A percentile compares a stretch with the other conserved stretches of the same genome.
phyloP scores from a whole-genome alignment of 2,329 filamentous ascomycete species.

The Sclerotinia spermophila region DNA sequence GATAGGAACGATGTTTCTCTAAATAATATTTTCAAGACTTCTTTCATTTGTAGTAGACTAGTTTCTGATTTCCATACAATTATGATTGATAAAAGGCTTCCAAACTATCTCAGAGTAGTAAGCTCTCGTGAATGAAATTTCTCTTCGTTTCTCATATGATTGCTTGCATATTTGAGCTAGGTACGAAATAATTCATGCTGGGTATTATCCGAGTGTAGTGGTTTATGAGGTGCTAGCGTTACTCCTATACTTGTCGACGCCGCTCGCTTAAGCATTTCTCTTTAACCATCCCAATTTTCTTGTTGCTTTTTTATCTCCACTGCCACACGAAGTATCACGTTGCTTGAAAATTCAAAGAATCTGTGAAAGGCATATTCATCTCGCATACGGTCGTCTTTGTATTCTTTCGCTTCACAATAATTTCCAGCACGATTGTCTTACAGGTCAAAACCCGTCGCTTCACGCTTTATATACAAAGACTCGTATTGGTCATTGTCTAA shows the following conservation, averaged over 20 bases:
- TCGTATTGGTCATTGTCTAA: not conserved
- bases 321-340: too few species aligned
- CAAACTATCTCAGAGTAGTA: not conserved
- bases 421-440: not conserved
- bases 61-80: not conserved
- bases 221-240: not conserved
- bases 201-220: not conserved
- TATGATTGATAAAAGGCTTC: not conserved
- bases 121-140: not conserved
- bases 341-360: too few species aligned
- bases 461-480: not conserved
- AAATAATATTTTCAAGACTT: not conserved
- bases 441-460: not conserved
- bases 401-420: not conserved
- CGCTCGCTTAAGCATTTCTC: too few species aligned
- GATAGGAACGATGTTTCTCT: not conserved
- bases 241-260: too few species aligned
- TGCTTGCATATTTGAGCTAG: not conserved
- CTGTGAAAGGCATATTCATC: not conserved
- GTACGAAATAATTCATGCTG: not conserved
- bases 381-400: not conserved
- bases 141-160: not conserved
- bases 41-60: not conserved
- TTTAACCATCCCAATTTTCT: not conserved
- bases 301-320: not conserved